Conservation (phyloP, 2,329 filamentous ascomycete species). For the Rhynchosporium secalis region DNA sequence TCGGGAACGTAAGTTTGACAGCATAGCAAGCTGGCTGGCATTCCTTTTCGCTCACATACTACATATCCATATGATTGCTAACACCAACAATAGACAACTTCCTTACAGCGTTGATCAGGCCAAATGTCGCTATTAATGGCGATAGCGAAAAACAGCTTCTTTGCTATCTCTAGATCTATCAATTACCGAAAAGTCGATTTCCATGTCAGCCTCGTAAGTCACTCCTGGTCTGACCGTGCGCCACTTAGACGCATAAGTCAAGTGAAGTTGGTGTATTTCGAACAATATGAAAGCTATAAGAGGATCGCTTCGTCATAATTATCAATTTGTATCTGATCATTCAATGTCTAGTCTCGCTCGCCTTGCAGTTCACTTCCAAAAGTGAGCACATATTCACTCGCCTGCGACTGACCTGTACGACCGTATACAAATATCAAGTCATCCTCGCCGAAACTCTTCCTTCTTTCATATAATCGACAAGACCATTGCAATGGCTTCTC, state of each 20-base stretch:
- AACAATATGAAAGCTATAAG: neutral
- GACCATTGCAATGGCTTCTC: neutral
- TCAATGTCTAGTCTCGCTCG: neutral
- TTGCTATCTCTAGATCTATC: neutral
- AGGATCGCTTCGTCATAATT: too few species aligned
- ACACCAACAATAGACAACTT: neutral
- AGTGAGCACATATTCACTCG: neutral
- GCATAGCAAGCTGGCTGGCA: neutral
- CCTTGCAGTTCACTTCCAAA: neutral
- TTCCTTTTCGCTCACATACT: neutral
- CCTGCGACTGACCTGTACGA: neutral
- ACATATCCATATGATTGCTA: neutral
- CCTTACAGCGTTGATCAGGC: neutral
- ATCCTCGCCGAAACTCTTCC: neutral
- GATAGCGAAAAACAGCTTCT: neutral
- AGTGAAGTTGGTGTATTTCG: neutral
- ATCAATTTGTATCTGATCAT: neutral
- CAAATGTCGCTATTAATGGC: neutral
- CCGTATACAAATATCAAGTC: neutral
- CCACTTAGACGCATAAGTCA: neutral
- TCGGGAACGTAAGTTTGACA: neutral
- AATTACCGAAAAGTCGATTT: neutral
- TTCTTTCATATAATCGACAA: neutral
- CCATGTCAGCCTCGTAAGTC: conserved; percentile 3
- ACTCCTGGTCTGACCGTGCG: neutral